phyloP scores from a whole-genome alignment of 2,329 filamentous ascomycete species.

The Dothideomycetes sp. region DNA sequence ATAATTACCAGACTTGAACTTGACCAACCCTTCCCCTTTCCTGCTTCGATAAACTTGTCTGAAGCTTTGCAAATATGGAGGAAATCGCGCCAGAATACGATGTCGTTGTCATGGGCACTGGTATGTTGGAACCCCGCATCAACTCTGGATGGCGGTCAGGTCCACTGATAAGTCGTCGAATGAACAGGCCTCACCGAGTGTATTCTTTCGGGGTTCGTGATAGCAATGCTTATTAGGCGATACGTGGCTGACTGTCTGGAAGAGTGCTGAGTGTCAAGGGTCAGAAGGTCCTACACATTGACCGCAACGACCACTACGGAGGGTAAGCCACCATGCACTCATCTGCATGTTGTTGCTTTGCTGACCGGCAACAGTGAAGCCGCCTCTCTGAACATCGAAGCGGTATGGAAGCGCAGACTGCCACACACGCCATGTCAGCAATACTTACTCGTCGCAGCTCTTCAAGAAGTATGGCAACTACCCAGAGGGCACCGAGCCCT shows the following conservation, averaged over 20 bases:
- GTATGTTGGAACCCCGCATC: conserved; percentile 41
- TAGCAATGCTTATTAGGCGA: background rate
- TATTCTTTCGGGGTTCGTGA: conserved; percentile 83
- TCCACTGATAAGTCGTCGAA: conserved; percentile 5
- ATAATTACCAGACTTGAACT: background rate
- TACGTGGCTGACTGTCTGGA: conserved; percentile 15
- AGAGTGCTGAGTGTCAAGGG: conserved; percentile 96
- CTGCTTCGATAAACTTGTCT: background rate
- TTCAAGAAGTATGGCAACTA: conserved; percentile 96
- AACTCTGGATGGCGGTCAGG: conserved; percentile 6
- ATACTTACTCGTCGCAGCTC: conserved; percentile 48
- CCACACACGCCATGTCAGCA: background rate
- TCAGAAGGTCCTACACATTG: conserved; percentile 98
- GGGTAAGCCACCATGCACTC: conserved; percentile 45
- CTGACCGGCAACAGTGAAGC: conserved; percentile 57
- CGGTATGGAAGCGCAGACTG: conserved; percentile 49
- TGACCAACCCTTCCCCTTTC: background rate
- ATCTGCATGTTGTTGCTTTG: conserved; percentile 3
- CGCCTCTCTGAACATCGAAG: conserved; percentile 91
- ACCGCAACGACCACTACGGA: conserved; percentile 97
- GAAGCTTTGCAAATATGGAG: conserved; percentile 57
- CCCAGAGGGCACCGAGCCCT: conserved; percentile 69
- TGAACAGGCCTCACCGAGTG: conserved; percentile 86
- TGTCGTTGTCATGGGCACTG: conserved; percentile 95
- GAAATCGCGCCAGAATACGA: conserved; percentile 98